Conservation (phyloP, 441 rosid species). For the Euphorbia celastroides region DNA sequence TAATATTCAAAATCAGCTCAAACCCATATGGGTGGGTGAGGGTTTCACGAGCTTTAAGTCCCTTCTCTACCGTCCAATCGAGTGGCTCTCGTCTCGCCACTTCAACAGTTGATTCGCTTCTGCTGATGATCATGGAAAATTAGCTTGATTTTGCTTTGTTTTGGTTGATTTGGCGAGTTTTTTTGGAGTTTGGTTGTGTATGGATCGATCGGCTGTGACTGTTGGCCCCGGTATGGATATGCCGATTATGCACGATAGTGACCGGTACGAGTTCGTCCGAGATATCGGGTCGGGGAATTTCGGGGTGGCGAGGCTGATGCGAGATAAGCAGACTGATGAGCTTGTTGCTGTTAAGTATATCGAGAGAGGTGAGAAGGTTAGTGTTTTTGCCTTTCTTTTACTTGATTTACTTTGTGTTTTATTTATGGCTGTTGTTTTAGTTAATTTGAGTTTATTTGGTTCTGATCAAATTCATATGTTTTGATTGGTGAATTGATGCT, state of each 20-base stretch:
- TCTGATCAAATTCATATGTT: background rate
- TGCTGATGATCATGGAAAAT: conserved; percentile 28
- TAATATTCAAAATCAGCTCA: background rate
- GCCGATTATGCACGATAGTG: conserved; percentile 97
- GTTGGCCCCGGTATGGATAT: conserved; percentile 88
- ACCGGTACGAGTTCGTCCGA: conserved; percentile 79
- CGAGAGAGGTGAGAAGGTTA: conserved; percentile 98
- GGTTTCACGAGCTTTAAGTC: conserved; percentile 54
- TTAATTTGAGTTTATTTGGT: background rate
- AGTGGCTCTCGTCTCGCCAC: conserved; percentile 35
- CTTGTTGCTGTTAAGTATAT: conserved; percentile 98
- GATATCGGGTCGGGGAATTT: conserved; percentile 96
- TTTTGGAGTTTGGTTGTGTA: conserved; percentile 13
- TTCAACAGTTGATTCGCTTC: conserved; percentile 10
- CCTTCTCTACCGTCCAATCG: conserved; percentile 24
- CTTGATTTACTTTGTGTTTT: conserved; percentile 3
- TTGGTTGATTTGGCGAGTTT: background rate
- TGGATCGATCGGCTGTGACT: conserved; percentile 73
- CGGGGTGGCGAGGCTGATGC: conserved; percentile 92
- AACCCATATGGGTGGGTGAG: conserved; percentile 36
- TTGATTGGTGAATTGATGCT: background rate
- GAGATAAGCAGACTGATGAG: conserved; percentile 71
- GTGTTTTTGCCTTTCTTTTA: conserved; percentile 18
- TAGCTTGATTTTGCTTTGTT: background rate
- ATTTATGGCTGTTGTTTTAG: background rate